Evolutionary conservation across 2,329 filamentous ascomycete genomes (phyloP).

Genomic region (Coniochaeta hoffmannii): DNA sequence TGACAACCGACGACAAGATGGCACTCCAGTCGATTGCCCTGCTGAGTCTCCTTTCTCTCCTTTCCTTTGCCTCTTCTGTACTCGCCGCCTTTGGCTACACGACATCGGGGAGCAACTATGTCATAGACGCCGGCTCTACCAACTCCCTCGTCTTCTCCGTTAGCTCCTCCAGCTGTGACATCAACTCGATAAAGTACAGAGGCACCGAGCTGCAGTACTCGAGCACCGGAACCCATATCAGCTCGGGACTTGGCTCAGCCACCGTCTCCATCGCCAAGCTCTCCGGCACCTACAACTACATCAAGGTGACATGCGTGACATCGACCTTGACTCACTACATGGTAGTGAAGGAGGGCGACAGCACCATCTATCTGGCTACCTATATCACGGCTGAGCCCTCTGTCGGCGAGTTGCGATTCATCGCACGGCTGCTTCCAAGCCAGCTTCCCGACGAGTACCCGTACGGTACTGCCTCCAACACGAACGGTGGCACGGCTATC

Average conservation of each 20-base stretch:
- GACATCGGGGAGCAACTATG: constrained; percentile 29
- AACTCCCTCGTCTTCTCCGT: constrained; percentile 45
- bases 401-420: constrained; percentile 56
- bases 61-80: not conserved
- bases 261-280: constrained; percentile 42
- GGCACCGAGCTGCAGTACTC: constrained; percentile 51
- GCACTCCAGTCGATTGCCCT: constrained; percentile 9
- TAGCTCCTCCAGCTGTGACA: constrained; percentile 49
- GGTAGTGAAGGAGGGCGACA: constrained; percentile 52
- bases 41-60: not conserved
- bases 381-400: constrained; percentile 49
- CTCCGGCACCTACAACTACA: constrained; percentile 27
- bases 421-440: constrained; percentile 48
- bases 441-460: constrained; percentile 44
- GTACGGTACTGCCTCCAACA: constrained; percentile 48
- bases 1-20: not conserved
- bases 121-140: constrained; percentile 38
- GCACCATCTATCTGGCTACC: constrained; percentile 54
- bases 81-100: constrained; percentile 35
- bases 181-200: constrained; percentile 55
- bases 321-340: constrained; percentile 58
- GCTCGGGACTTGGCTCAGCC: constrained; percentile 50
- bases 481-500: constrained; percentile 39
- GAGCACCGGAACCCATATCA: constrained; percentile 45
- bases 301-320: constrained; percentile 55